Conservation (phyloP, 805 yeast species). For the Monosporozyma yasuniensis region DNA sequence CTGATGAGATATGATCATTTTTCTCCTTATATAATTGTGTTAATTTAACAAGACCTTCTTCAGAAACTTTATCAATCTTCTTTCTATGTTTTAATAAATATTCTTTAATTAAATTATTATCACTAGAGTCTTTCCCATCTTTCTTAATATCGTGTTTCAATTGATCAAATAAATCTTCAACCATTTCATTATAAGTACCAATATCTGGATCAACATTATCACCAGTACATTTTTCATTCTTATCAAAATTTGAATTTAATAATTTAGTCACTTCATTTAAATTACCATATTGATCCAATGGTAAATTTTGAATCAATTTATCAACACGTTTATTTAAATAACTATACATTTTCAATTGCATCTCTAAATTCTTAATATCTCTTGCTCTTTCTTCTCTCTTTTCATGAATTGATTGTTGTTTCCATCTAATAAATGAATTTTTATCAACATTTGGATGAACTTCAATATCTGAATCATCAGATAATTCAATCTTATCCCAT, state of each 20-base stretch:
- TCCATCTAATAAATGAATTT: slow-evolving; percentile 86
- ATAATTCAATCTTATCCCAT: slow-evolving; percentile 93
- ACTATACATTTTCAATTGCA: slow-evolving; percentile 73
- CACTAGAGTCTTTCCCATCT: slow-evolving; percentile 36
- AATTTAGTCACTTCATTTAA: slow-evolving; percentile 31
- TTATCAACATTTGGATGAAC: slow-evolving; percentile 98
- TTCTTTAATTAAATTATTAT: slow-evolving; percentile 33
- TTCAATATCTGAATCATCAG: slow-evolving; percentile 94
- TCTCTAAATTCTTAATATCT: slow-evolving; percentile 65
- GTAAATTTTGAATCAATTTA: slow-evolving; percentile 35
- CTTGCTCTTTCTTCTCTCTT: slow-evolving; percentile 72
- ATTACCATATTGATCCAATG: slow-evolving; percentile 32
- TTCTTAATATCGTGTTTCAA: slow-evolving; percentile 50
- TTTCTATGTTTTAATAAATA: slow-evolving; percentile 48
- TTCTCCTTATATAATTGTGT: slow-evolving; percentile 63
- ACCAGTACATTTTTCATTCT: slow-evolving; percentile 43
- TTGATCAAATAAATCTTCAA: slow-evolving; percentile 80
- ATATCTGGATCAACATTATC: slow-evolving; percentile 37
- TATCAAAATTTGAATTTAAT: slow-evolving; percentile 47
- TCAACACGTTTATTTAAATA: slow-evolving; percentile 70
- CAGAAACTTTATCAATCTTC: slow-evolving; percentile 59
- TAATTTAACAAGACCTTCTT: slow-evolving; percentile 57
- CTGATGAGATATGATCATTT: slow-evolving; percentile 69
- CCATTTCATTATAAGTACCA: slow-evolving; percentile 82
- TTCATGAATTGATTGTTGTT: slow-evolving; percentile 94